These are phyloP conservation scores for Hemerocallis citrina DNA, from an alignment of 106 monocot species.

Conservation along the genomic window DNA sequence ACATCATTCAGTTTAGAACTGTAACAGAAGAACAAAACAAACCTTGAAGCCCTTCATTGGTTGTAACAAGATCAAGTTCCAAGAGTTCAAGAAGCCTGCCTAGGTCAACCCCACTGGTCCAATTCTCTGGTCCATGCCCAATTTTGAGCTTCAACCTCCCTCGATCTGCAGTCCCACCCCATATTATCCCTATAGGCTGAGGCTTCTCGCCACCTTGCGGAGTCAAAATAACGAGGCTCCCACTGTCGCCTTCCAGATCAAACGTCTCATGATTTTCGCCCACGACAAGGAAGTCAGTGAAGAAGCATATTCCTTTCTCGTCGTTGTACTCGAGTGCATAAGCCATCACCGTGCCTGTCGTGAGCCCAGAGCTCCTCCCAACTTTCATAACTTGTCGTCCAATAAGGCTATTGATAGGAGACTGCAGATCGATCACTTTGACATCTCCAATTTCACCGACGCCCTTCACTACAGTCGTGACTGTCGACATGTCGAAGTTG, in stretches of 20 bases:
- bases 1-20: no score
- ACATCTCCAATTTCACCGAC: constrained; percentile 83
- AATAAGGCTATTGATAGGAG: constrained; percentile 67
- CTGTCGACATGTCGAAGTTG: constrained; percentile 70
- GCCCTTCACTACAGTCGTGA: constrained; percentile 74
- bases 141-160: constrained; percentile 72
- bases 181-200: constrained; percentile 71
- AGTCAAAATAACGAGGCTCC: constrained; percentile 80
- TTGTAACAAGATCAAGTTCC: constrained; percentile 85
- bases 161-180: constrained; percentile 86
- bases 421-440: constrained; percentile 77
- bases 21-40: constrained; percentile 5
- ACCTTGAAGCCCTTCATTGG: constrained; percentile 69
- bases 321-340: constrained; percentile 95
- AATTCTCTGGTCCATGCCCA: constrained; percentile 76
- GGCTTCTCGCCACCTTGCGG: constrained; percentile 53
- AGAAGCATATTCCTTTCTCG: constrained; percentile 91
- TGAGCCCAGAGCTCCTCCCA: constrained; percentile 84
- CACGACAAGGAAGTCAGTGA: constrained; percentile 90
- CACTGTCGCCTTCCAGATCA: constrained; percentile 91
- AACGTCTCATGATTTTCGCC: constrained; percentile 88
- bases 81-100: constrained; percentile 83
- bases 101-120: constrained; percentile 93
- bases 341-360: constrained; percentile 80
- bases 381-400: constrained; percentile 85